phyloP scores from a whole-genome alignment of 2,329 filamentous ascomycete species.

The Neonectria magnoliae region DNA sequence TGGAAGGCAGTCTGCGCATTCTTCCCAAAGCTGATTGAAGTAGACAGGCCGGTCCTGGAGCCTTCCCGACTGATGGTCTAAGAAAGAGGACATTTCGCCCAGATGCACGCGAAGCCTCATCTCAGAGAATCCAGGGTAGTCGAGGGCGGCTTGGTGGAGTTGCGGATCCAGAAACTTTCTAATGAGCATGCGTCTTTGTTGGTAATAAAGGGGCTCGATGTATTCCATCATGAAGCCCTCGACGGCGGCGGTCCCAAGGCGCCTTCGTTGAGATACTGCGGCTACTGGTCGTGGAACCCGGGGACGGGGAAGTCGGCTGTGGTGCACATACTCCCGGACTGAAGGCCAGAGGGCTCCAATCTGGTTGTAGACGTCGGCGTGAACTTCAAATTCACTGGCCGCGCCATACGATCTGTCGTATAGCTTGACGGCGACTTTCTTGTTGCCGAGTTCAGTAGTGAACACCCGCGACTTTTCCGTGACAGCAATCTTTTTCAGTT shows the following conservation, averaged over 20 bases:
- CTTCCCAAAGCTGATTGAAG: constrained; percentile 34
- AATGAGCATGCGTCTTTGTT: constrained; percentile 10
- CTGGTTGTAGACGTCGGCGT: background rate
- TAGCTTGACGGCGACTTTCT: constrained; percentile 13
- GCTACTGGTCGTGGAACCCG: constrained; percentile 9
- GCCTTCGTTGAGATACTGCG: constrained; percentile 3
- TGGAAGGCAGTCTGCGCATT: background rate
- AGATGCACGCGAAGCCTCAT: constrained; percentile 21
- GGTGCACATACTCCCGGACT: background rate
- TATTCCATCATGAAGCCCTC: constrained; percentile 16
- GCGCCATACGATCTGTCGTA: background rate
- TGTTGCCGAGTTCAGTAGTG: background rate
- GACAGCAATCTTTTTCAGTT: background rate
- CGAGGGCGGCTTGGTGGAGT: background rate
- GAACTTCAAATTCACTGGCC: constrained; percentile 4
- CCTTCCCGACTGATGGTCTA: background rate
- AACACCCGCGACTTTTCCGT: background rate
- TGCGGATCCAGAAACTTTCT: background rate
- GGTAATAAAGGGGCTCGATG: constrained; percentile 13
- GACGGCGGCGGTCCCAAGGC: background rate
- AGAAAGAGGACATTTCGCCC: constrained; percentile 9
- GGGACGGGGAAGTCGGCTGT: background rate
- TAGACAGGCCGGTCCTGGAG: constrained; percentile 32
- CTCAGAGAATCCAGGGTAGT: constrained; percentile 2
- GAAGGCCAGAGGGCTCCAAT: constrained; percentile 1